Conservation (phyloP, 331 rosid species). For the Saraca asoca region DNA sequence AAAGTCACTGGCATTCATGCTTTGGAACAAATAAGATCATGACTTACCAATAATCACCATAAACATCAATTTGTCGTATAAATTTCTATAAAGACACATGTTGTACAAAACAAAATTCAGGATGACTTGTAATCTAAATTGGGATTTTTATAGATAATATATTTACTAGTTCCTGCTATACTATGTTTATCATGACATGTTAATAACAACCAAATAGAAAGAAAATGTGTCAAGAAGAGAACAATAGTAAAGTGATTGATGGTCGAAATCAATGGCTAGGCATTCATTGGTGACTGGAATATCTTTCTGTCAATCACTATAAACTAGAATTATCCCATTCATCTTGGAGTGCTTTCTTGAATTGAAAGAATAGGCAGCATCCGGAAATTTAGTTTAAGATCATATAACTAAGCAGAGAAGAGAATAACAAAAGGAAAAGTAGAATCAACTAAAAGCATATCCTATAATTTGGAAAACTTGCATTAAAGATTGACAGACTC, state of each 20-base stretch:
- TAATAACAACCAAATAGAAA: constrained; percentile 3
- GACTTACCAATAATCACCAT: background rate
- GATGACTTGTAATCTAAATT: background rate
- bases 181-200: background rate
- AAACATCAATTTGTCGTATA: background rate
- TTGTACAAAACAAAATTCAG: background rate
- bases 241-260: background rate
- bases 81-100: background rate
- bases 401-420: background rate
- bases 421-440: background rate
- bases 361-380: background rate
- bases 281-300: background rate
- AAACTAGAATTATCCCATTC: background rate
- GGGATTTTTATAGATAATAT: background rate
- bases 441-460: background rate
- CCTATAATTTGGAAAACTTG: constrained; percentile 14
- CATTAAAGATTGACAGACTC: constrained; percentile 8
- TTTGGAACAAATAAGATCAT: constrained; percentile 12
- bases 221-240: background rate
- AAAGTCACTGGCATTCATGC: constrained; percentile 3
- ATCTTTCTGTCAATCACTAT: background rate
- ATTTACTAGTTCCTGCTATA: background rate
- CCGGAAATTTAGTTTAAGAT: background rate
- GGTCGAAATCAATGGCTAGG: background rate
- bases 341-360: background rate